phyloP scores from a whole-genome alignment of 192 early-diverging fungal species.

The Gryganskiella cystojenkinii region DNA sequence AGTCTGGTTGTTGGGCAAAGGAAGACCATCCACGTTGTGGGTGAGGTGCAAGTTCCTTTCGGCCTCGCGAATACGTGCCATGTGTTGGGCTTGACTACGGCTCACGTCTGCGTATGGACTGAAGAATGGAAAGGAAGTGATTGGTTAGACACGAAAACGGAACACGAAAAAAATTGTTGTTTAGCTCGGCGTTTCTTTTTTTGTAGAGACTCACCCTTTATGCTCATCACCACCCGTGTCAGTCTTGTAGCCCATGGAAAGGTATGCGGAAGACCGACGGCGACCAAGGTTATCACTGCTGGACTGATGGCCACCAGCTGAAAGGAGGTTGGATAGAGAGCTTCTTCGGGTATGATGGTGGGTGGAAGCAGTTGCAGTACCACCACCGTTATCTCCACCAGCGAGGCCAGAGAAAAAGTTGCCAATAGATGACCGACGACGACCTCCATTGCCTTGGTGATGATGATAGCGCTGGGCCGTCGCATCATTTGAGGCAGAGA shows the following conservation, averaged over 20 bases:
- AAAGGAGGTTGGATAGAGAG: not conserved
- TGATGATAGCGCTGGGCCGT: not conserved
- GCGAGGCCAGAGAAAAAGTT: not conserved
- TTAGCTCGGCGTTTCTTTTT: not conserved
- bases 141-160: not conserved
- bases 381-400: not conserved
- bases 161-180: not conserved
- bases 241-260: slow-evolving; percentile 1
- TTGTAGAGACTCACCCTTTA: slow-evolving; percentile 9
- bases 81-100: slow-evolving; percentile 6
- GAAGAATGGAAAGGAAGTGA: not conserved
- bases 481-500: not conserved
- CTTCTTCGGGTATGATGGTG: not conserved
- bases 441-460: not conserved
- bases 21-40: slow-evolving; percentile 19
- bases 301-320: not conserved
- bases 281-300: slow-evolving; percentile 3
- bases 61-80: slow-evolving; percentile 13
- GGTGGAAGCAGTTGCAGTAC: not conserved
- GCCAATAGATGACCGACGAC: slow-evolving; percentile 2
- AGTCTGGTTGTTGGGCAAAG: slow-evolving; percentile 2
- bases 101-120: slow-evolving; percentile 23
- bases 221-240: slow-evolving; percentile 12
- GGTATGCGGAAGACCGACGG: slow-evolving; percentile 15
- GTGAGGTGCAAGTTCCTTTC: slow-evolving; percentile 10